These are phyloP conservation scores for Epithele typhae DNA, from an alignment of 768 basidiomycete species.

Conservation along the genomic window DNA sequence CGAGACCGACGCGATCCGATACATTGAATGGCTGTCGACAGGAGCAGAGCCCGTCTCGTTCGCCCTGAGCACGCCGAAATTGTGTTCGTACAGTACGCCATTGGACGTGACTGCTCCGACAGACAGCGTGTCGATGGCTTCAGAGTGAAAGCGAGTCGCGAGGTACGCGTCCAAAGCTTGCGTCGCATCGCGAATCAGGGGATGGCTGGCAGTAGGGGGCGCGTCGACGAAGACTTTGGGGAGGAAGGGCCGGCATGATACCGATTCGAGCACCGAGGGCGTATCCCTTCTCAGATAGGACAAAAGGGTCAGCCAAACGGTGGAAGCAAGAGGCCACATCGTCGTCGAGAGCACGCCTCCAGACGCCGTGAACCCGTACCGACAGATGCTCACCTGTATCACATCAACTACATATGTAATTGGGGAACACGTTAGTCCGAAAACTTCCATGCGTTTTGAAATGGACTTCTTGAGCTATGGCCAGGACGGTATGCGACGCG, in stretches of 20 bases:
- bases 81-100: conserved; percentile 41
- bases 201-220: conserved; percentile 14
- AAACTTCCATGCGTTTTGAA: too few species aligned
- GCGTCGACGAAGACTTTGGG: conserved; percentile 22
- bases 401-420: too few species aligned
- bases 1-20: conserved; percentile 47
- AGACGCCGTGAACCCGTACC: too few species aligned
- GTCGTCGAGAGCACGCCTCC: too few species aligned
- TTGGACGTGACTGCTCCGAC: conserved; percentile 43
- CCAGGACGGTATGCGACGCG: too few species aligned
- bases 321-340: too few species aligned
- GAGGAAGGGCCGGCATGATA: conserved; percentile 25
- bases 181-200: conserved; percentile 11
- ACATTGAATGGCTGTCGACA: conserved; percentile 38
- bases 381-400: too few species aligned
- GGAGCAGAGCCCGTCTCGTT: conserved; percentile 7
- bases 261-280: too few species aligned
- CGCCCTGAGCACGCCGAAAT: conserved; percentile 31
- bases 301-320: too few species aligned
- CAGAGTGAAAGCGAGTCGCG: conserved; percentile 13
- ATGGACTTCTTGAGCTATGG: too few species aligned
- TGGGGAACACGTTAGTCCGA: too few species aligned
- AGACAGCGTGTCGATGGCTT: conserved; percentile 45
- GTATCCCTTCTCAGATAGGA: too few species aligned
- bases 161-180: conserved; percentile 13